Base-by-base conservation (phyloP, 2,329 filamentous ascomycete genomes). In the Cladosporium sphaerospermum region DNA sequence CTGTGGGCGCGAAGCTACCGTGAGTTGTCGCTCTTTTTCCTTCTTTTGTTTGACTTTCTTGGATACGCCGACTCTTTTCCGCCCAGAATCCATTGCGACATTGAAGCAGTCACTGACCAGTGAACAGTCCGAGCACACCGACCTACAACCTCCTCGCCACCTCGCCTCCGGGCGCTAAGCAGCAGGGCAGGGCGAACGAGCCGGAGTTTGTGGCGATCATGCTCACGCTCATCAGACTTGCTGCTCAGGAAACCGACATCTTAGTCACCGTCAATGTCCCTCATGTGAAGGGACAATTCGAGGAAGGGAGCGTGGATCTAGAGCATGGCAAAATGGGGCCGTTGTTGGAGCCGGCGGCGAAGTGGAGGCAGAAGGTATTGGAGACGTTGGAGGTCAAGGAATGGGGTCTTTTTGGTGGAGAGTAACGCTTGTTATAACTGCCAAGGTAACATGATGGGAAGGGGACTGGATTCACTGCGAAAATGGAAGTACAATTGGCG, bases 191-290 rank as follows among this genome's bases (percentile, higher is more conserved):
- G 18, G 79, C 73, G 43, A 79, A 84, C 64, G 62, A 59, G 58
- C 64, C 68, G 4, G 61, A 62, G 5, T 69, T 65, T 69, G 88
- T 88, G 7, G 87, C 82, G 40, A 84, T 93, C 55, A 81, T 91
- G 59, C 77, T 95, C 59, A 82, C 89, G 13, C 75, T 96, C 39
- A 73, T 96, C 53, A 79, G 92, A 13, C 76, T 97, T 44, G 85
- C 85, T 69, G 78, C 81, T 62, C 78, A 90, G 66, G 77, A 76
- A 54, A 92, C 91, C 1, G 92, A 97, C 70, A 73, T 97, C 37
- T 74, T 96, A 44, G 82, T 96, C 57, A 88, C 88, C 39, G 82
- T 96, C 65, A 96, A 96, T 70, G 87, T 95, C 45, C 92, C 91
- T 28, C 86, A 93, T 66, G 85, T 89, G 60, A 78, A 81, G 61